Conservation (phyloP, 768 basidiomycete species). For the Agaricus sinodeliciosus region DNA sequence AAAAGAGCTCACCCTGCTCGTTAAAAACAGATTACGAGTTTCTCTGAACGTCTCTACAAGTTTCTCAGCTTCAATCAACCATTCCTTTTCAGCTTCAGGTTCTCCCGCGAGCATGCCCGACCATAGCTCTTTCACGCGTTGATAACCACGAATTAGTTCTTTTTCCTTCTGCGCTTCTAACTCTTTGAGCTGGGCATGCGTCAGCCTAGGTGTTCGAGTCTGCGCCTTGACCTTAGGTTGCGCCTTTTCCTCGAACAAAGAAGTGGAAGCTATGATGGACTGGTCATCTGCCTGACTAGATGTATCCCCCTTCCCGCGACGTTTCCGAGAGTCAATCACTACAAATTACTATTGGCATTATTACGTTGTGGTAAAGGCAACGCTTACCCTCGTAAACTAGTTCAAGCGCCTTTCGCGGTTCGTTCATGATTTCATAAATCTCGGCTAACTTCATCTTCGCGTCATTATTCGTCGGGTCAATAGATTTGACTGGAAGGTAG, state of each 20-base stretch:
- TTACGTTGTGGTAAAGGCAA: not conserved
- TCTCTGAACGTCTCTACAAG: constrained; percentile 87
- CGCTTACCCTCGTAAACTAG: constrained; percentile 74
- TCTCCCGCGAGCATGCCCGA: constrained; percentile 37
- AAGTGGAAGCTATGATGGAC: constrained; percentile 24
- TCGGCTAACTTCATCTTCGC: constrained; percentile 89
- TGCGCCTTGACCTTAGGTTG: constrained; percentile 30
- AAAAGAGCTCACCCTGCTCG: constrained; percentile 52
- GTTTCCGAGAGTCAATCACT: constrained; percentile 61
- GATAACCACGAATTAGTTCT: constrained; percentile 54
- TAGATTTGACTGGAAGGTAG: constrained; percentile 50
- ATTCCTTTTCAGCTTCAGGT: constrained; percentile 54
- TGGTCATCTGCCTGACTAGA: constrained; percentile 14
- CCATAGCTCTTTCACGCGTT: constrained; percentile 58
- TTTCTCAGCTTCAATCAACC: constrained; percentile 80
- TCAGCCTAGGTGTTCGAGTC: constrained; percentile 34
- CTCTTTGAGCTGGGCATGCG: constrained; percentile 50
- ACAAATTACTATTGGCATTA: not conserved
- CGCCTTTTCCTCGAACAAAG: constrained; percentile 58
- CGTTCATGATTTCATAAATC: constrained; percentile 78
- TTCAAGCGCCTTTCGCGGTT: constrained; percentile 75
- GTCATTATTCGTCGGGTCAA: constrained; percentile 71
- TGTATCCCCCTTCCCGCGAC: constrained; percentile 23
- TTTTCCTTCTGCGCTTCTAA: constrained; percentile 63
- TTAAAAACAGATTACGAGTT: constrained; percentile 77